These are phyloP conservation scores for Fusarium temperatum DNA, from an alignment of 2,329 filamentous ascomycete species.

Conservation along the genomic window DNA sequence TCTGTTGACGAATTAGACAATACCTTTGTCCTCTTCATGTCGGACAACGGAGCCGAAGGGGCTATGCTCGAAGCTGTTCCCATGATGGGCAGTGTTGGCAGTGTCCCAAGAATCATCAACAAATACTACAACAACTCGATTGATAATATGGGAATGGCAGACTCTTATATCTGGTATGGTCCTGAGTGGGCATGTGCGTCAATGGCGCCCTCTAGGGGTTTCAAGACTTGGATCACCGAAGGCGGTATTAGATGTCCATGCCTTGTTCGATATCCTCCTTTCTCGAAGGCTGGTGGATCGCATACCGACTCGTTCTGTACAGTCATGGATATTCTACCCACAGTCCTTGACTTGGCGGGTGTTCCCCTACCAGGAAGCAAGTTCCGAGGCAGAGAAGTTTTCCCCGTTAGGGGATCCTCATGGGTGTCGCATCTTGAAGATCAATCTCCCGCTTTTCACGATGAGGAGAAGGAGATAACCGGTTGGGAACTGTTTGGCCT, in stretches of 20 bases:
- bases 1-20: neutral
- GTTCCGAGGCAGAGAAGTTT: conserved; percentile 57
- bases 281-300: conserved; percentile 45
- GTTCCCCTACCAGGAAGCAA: conserved; percentile 48
- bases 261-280: conserved; percentile 43
- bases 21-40: conserved; percentile 9
- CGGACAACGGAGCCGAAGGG: conserved; percentile 2
- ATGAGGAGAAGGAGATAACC: conserved; percentile 58
- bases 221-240: conserved; percentile 46
- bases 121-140: conserved; percentile 59
- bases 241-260: conserved; percentile 33
- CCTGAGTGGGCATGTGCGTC: conserved; percentile 60
- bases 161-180: conserved; percentile 70
- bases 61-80: conserved; percentile 61
- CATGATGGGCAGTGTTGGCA: conserved; percentile 44
- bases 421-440: conserved; percentile 28
- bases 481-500: conserved; percentile 68
- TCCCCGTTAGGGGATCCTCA: conserved; percentile 56
- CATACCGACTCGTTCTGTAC: conserved; percentile 44
- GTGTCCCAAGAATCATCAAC: conserved; percentile 29
- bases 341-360: conserved; percentile 57
- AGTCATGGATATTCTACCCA: conserved; percentile 60
- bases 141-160: conserved; percentile 64
- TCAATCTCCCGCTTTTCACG: conserved; percentile 51
- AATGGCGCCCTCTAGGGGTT: conserved; percentile 51